Percentiles rank a stretch among this genome's conserved stretches.
Evolutionary conservation across 495 filamentous ascomycete genomes (phyloP).

Genomic region (Penicillium diatomitis): DNA sequence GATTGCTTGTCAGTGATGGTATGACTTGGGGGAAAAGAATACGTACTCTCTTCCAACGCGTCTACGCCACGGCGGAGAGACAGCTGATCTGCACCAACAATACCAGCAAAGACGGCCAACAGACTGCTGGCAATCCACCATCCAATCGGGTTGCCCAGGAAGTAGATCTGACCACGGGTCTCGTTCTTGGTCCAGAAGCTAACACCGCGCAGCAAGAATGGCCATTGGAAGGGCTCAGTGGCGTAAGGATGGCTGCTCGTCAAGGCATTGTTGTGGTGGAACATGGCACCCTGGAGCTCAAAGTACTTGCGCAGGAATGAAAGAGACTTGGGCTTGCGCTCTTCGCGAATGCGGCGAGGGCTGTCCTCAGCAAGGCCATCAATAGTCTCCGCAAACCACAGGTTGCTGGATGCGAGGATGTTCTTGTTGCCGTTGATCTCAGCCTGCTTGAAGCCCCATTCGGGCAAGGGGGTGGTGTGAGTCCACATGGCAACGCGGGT

Average conservation of each 20-base stretch:
- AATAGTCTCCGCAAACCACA: conserved; percentile 91
- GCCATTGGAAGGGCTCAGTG: conserved; percentile 93
- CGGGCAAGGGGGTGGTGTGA: conserved; percentile 82
- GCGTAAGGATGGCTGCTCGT: conserved; percentile 95
- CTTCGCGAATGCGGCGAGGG: conserved; percentile 59
- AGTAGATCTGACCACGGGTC: conserved; percentile 95
- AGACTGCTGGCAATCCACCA: conserved; percentile 95
- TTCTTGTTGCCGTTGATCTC: conserved; percentile 99
- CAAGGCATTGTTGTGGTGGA: conserved; percentile 96
- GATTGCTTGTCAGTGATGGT: not conserved
- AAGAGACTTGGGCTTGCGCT: conserved; percentile 67
- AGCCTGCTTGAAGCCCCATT: conserved; percentile 94
- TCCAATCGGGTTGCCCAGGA: conserved; percentile 91
- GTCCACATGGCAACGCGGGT: conserved; percentile 99
- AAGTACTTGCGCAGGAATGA: conserved; percentile 92
- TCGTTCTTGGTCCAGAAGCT: conserved; percentile 99
- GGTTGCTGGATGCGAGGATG: conserved; percentile 75
- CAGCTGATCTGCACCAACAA: conserved; percentile 86
- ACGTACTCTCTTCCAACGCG: conserved; percentile 88
- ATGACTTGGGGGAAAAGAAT: not conserved
- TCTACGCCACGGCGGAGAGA: conserved; percentile 87
- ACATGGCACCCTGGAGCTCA: conserved; percentile 96
- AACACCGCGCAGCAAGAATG: conserved; percentile 90
- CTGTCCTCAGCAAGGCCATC: conserved; percentile 62
- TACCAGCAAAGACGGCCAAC: conserved; percentile 86